A percentile compares a stretch with the other conserved stretches of the same genome.
Evolutionary conservation across 352 stramenopile species (phyloP).

Genomic region (Phytophthora sojae): DNA sequence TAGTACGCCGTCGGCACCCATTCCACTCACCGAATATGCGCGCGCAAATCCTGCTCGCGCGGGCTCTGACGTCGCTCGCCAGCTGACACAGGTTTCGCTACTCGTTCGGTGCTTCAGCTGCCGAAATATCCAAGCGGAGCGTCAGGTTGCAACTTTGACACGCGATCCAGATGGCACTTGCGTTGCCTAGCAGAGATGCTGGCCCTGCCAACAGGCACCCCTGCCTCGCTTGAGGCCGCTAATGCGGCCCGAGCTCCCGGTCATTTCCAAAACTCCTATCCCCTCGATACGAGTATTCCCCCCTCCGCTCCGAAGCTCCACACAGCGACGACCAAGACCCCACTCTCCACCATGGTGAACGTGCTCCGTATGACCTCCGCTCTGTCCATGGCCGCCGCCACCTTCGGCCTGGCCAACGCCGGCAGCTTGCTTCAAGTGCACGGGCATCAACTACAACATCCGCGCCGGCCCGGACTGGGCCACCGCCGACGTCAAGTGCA

Average conservation of each 20-base stretch:
- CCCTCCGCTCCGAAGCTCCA: background rate
- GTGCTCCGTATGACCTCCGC: constrained; percentile 37
- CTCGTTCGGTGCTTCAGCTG: background rate
- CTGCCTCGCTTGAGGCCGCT: no score
- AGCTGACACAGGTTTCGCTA: background rate
- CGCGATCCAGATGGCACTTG: background rate
- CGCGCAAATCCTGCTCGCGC: background rate
- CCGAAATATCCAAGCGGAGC: background rate
- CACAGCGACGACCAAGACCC: background rate
- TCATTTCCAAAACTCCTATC: constrained; percentile 42
- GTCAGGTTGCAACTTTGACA: background rate
- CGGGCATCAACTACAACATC: constrained; percentile 84
- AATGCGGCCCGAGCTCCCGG: constrained; percentile 3
- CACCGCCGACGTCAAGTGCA: constrained; percentile 61
- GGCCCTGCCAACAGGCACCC: background rate
- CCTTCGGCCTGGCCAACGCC: constrained; percentile 35
- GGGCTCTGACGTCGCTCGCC: no score
- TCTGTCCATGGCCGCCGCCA: constrained; percentile 32
- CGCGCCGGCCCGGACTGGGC: constrained; percentile 62
- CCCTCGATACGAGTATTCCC: constrained; percentile 33
- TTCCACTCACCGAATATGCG: background rate
- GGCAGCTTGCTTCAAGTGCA: constrained; percentile 49
- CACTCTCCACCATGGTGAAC: constrained; percentile 41
- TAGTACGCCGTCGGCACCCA: background rate
- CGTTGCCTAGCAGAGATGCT: background rate